A percentile compares a stretch with the other conserved stretches of the same genome.
These are phyloP conservation scores for Neurospora pannonica DNA, from an alignment of 495 filamentous ascomycete species.

Conservation along the genomic window DNA sequence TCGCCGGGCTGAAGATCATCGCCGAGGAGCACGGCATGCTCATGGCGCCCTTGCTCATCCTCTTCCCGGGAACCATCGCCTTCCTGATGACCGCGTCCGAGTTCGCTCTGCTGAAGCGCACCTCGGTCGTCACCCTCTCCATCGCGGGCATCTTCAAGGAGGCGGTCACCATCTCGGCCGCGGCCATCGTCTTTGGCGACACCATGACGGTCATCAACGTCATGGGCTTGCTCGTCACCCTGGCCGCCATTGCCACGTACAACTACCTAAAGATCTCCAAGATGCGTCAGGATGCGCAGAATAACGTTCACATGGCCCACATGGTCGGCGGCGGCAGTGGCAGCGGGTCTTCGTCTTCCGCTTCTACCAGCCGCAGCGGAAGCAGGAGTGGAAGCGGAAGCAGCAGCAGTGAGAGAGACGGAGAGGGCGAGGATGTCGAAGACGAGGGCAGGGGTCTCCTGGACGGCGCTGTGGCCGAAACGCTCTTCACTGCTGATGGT, in stretches of 20 bases:
- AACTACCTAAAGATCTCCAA: constrained; percentile 90
- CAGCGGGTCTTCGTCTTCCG: constrained; percentile 2
- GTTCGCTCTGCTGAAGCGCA: constrained; percentile 90
- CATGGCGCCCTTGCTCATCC: constrained; percentile 51
- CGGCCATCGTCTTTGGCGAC: constrained; percentile 83
- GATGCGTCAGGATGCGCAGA: constrained; percentile 66
- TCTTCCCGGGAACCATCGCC: constrained; percentile 87
- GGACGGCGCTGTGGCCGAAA: background rate
- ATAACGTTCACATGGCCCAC: constrained; percentile 30
- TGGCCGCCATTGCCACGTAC: constrained; percentile 75
- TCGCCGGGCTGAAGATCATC: constrained; percentile 52
- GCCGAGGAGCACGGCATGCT: constrained; percentile 52
- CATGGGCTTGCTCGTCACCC: constrained; percentile 77
- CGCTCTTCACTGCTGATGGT: background rate
- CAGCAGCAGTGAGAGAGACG: constrained; percentile 14
- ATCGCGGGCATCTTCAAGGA: constrained; percentile 99
- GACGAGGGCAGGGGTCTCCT: constrained; percentile 15
- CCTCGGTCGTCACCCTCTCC: constrained; percentile 87
- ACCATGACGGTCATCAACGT: constrained; percentile 83
- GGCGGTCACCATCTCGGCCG: constrained; percentile 89
- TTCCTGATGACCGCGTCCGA: constrained; percentile 96
- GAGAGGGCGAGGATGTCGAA: constrained; percentile 11
- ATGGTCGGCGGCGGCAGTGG: constrained; percentile 2
- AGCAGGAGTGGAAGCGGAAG: constrained; percentile 6
- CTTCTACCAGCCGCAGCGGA: background rate